Conservation (phyloP, 2,329 filamentous ascomycete species). For the Arthrobotrys megalospora region DNA sequence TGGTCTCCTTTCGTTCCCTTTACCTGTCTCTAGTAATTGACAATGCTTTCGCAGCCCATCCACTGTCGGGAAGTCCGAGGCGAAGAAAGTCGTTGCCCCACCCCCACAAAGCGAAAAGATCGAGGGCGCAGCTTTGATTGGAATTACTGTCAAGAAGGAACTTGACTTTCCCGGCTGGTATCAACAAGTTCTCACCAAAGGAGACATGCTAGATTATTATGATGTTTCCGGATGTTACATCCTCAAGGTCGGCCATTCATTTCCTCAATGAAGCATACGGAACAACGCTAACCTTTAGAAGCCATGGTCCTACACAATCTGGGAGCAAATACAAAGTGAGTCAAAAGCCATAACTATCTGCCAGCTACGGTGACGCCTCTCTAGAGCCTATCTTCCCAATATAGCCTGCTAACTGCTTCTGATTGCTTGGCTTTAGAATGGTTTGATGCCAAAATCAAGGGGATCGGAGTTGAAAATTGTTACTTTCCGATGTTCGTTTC, state of each 20-base stretch:
- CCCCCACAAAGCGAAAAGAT: constrained; percentile 70
- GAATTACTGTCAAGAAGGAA: constrained; percentile 87
- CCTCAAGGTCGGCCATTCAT: constrained; percentile 74
- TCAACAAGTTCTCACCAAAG: constrained; percentile 96
- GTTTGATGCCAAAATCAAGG: constrained; percentile 78
- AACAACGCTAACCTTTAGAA: constrained; percentile 64
- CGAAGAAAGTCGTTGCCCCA: constrained; percentile 69
- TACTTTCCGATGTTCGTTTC: constrained; percentile 98
- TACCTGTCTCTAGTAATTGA: background rate
- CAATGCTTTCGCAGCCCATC: constrained; percentile 22
- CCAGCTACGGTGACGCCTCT: background rate
- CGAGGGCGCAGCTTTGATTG: constrained; percentile 79
- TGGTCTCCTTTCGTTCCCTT: background rate
- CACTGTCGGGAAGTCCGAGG: constrained; percentile 67
- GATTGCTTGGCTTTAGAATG: constrained; percentile 51
- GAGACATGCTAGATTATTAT: constrained; percentile 98
- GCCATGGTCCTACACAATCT: constrained; percentile 77
- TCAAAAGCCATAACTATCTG: constrained; percentile 68
- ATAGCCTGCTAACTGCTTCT: background rate
- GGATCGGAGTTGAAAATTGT: constrained; percentile 91
- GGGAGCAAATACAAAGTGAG: constrained; percentile 76
- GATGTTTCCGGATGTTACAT: constrained; percentile 98
- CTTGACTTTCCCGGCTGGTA: constrained; percentile 96
- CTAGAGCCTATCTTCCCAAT: background rate
- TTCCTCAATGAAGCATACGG: background rate